Evolutionary conservation across 2,329 filamentous ascomycete genomes (phyloP).

Genomic region (Septoria petroselini): DNA sequence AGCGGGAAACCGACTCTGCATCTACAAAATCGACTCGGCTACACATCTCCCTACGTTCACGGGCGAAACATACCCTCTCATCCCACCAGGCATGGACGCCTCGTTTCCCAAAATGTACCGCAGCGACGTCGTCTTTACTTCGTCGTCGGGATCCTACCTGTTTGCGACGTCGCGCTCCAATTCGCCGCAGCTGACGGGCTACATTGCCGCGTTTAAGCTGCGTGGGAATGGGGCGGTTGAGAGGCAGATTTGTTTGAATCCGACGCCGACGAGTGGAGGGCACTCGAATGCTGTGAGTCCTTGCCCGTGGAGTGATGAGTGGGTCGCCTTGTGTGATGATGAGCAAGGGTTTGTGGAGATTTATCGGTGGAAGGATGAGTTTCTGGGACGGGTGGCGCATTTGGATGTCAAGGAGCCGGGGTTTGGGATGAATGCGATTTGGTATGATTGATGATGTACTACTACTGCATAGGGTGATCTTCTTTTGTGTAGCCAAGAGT

Average conservation of each 20-base stretch:
- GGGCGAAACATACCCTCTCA: conserved; percentile 70
- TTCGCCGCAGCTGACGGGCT: conserved; percentile 70
- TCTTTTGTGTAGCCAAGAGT: no score
- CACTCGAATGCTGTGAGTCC: conserved; percentile 86
- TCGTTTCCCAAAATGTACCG: conserved; percentile 67
- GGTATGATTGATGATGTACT: conserved; percentile 73
- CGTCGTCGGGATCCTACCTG: conserved; percentile 67
- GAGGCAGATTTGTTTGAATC: conserved; percentile 73
- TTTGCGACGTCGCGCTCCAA: conserved; percentile 84
- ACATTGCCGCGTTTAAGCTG: conserved; percentile 76
- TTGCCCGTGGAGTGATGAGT: conserved; percentile 81
- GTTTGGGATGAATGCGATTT: conserved; percentile 95
- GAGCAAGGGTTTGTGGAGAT: conserved; percentile 85
- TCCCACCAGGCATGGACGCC: conserved; percentile 65
- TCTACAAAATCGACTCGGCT: conserved; percentile 72
- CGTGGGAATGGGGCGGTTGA: conserved; percentile 66
- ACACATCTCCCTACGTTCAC: conserved; percentile 78
- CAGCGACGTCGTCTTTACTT: conserved; percentile 76
- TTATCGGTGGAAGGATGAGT: conserved; percentile 81
- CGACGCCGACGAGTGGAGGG: conserved; percentile 81
- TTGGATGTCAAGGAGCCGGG: conserved; percentile 79
- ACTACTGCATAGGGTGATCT: not conserved
- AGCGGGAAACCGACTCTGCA: conserved; percentile 77
- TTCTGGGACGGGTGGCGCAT: conserved; percentile 71
- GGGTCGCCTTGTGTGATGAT: conserved; percentile 85